Base-by-base conservation (phyloP, 2,329 filamentous ascomycete genomes). In the Balansia obtecta region DNA sequence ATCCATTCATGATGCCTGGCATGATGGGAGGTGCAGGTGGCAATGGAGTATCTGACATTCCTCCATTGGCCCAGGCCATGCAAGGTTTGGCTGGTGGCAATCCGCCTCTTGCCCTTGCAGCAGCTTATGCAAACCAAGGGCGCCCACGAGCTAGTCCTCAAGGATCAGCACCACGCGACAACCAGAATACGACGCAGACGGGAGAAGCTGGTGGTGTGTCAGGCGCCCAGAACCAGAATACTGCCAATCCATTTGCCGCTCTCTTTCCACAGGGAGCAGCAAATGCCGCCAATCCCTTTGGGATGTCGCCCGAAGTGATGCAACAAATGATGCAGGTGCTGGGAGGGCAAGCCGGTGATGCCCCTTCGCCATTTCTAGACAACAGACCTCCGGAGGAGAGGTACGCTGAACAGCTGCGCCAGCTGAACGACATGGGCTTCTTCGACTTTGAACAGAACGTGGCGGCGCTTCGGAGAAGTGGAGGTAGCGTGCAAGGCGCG, bases 401-500 rank as follows among this genome's bases (percentile, higher is more conserved):
- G 52, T 98, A 95, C 60, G 89, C 86, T 3, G 83, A 87, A 33
- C 91, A 98, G 68, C 73, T 98, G 46, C 77, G 88, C 53, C 89
- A 97, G 69, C 71, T 98, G 55, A 98, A 98, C 65, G 93, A 97
- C 57, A 98, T 98, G 93, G 93, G 93, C 3, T 98, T 98, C 70
- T 95, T 82, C 64, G 90, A 98, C 63, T 98, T 97, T 62, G 91
- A 98, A 48, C 74, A 86, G 58, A 98, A 98, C 59, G 81, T 98
- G 33, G 82, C 86, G 50, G 93, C 93, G 5, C 71, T 98, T 61
- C 78, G 91, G 66, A 79, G 91, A 60, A 88, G 87, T 53, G 93
- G 93, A 9, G 93, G 93, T 11, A 96, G 87, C 64, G 93, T 97
- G 40, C 89, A 97, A 65, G 93, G 91, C 11, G 93, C 88, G 5